phyloP scores from a whole-genome alignment of 345 rosid species.

The Brassica carinata region DNA sequence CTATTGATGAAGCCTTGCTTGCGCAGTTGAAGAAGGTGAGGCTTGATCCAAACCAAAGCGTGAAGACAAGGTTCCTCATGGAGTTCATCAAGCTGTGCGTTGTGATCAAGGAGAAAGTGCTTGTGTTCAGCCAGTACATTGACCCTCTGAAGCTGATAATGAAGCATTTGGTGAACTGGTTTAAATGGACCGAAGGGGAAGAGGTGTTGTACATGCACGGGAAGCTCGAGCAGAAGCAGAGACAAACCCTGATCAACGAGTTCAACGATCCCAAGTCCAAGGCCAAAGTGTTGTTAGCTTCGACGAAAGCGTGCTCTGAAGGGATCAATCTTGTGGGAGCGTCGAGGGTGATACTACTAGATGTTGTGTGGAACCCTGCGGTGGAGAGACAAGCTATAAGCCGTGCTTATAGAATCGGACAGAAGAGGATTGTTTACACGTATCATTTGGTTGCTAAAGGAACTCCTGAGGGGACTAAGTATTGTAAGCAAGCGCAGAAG shows the following conservation, averaged over 20 bases:
- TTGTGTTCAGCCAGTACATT: conserved; percentile 65
- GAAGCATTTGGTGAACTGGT: conserved; percentile 43
- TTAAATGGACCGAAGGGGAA: conserved; percentile 48
- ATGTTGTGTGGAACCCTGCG: conserved; percentile 77
- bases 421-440: conserved; percentile 54
- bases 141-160: conserved; percentile 53
- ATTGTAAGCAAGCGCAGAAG: conserved; percentile 52
- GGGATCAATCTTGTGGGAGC: conserved; percentile 79
- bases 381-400: conserved; percentile 84
- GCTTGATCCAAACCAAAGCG: conserved; percentile 51
- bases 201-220: conserved; percentile 64
- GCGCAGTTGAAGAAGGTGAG: conserved; percentile 34
- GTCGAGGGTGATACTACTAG: conserved; percentile 69
- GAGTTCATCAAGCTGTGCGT: conserved; percentile 49
- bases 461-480: conserved; percentile 58
- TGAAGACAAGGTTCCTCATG: conserved; percentile 59
- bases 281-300: conserved; percentile 67
- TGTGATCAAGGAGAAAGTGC: conserved; percentile 52
- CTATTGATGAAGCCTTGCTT: conserved; percentile 28
- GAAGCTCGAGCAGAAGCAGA: conserved; percentile 34
- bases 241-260: conserved; percentile 51
- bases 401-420: conserved; percentile 75
- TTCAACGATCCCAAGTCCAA: conserved; percentile 57
- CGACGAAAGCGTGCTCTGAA: conserved; percentile 69
- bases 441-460: conserved; percentile 63